Percentiles rank a stretch among this genome's conserved stretches.
Evolutionary conservation across 345 rosid species (phyloP).

Genomic region (Ricinus communis): DNA sequence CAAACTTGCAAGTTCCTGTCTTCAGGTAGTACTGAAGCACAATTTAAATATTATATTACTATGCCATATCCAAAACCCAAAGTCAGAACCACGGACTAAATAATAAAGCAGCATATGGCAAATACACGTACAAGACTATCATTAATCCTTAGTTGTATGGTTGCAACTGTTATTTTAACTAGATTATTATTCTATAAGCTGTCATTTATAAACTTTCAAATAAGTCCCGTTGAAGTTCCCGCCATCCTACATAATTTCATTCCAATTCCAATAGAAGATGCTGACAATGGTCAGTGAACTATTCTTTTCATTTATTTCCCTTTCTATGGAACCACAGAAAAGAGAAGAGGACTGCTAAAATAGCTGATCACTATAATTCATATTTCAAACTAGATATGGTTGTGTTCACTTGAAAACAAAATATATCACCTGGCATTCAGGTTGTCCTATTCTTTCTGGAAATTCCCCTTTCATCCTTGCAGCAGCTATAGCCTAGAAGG

Average conservation of each 20-base stretch:
- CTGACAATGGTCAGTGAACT: neutral
- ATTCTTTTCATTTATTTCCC: neutral
- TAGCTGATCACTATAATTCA: neutral
- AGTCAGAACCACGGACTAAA: neutral
- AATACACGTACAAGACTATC: neutral
- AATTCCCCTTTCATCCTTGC: conserved; percentile 94
- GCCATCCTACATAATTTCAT: neutral
- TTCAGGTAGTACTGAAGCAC: conserved; percentile 79
- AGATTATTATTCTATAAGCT: neutral
- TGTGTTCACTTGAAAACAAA: neutral
- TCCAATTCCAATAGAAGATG: neutral
- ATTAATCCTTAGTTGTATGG: neutral
- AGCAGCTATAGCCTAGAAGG: conserved; percentile 80
- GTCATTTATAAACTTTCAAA: neutral
- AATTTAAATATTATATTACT: conserved; percentile 18
- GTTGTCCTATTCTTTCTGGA: conserved; percentile 94
- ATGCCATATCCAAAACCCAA: conserved; percentile 1
- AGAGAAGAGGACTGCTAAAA: neutral
- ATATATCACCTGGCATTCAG: conserved; percentile 85
- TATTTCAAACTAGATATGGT: neutral
- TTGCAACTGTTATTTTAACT: neutral
- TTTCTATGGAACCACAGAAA: neutral
- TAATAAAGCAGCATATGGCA: neutral
- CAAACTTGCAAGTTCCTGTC: conserved; percentile 99
- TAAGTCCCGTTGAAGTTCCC: neutral